Conservation (phyloP, 1,284 basidiomycete species). For the Phellinidium pouzarii region DNA sequence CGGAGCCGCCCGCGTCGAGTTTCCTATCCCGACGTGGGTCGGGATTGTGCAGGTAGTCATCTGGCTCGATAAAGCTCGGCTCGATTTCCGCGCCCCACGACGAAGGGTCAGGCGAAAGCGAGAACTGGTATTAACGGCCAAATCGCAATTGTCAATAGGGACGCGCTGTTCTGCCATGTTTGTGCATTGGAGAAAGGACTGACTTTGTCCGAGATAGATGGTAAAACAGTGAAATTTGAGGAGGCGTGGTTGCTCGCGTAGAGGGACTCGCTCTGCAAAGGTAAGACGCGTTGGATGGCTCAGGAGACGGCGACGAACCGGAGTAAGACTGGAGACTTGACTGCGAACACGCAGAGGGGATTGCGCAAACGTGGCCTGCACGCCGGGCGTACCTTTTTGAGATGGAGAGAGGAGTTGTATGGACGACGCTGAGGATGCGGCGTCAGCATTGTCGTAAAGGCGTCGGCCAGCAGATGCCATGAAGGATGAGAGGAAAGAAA, state of each 20-base stretch:
- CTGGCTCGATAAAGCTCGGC: conserved; percentile 48
- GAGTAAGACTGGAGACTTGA: conserved; percentile 31
- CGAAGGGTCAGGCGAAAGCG: conserved; percentile 62
- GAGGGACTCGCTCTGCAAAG: conserved; percentile 37
- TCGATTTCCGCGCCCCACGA: conserved; percentile 63
- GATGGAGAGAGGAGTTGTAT: conserved; percentile 31
- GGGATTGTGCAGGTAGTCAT: conserved; percentile 70
- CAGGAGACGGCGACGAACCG: conserved; percentile 30
- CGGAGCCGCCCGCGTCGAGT: conserved; percentile 49
- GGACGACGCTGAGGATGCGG: conserved; percentile 11
- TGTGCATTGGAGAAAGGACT: conserved; percentile 37
- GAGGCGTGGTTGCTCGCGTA: conserved; percentile 30
- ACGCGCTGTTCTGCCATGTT: conserved; percentile 1
- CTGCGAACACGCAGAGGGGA: conserved; percentile 33
- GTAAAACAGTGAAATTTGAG: conserved; percentile 22
- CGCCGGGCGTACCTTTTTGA: conserved; percentile 24
- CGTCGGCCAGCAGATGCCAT: conserved; percentile 10
- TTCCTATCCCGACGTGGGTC: conserved; percentile 65
- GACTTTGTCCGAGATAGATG: conserved; percentile 36
- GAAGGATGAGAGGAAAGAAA: not conserved
- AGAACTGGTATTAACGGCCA: conserved; percentile 44
- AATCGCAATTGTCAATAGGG: not conserved
- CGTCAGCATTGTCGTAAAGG: conserved; percentile 12
- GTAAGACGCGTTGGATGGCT: conserved; percentile 18
- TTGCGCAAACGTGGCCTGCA: conserved; percentile 41